Conservation (phyloP, 257 asterid genomes). For the Capsicum baccatum region DNA sequence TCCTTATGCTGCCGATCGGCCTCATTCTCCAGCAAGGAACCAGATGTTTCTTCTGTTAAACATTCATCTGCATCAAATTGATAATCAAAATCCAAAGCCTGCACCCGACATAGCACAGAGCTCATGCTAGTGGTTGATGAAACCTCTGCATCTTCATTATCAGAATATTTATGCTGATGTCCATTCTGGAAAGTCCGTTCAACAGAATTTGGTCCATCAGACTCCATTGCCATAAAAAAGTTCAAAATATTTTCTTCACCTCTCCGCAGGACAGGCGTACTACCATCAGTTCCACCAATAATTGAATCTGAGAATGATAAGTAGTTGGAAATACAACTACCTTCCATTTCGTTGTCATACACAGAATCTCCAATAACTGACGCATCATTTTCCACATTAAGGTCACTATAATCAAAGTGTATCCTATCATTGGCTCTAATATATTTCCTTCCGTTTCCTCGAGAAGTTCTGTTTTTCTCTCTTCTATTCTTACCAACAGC, state of each 20-base stretch:
- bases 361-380: constrained; percentile 55
- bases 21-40: constrained; percentile 45
- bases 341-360: constrained; percentile 46
- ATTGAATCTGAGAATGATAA: constrained; percentile 85
- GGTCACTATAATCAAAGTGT: constrained; percentile 36
- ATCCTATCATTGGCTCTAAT: constrained; percentile 25
- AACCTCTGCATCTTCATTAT: constrained; percentile 76
- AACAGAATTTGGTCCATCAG: constrained; percentile 40
- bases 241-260: constrained; percentile 71
- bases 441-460: constrained; percentile 29
- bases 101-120: constrained; percentile 77
- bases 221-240: constrained; percentile 69
- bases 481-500: constrained; percentile 27
- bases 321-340: constrained; percentile 66
- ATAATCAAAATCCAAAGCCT: constrained; percentile 73
- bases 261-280: constrained; percentile 46
- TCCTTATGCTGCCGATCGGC: constrained; percentile 37
- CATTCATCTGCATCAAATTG: constrained; percentile 58
- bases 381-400: constrained; percentile 45
- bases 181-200: constrained; percentile 41
- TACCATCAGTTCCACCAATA: constrained; percentile 61
- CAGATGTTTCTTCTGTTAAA: constrained; percentile 40
- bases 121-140: constrained; percentile 88
- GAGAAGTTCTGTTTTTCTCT: constrained; percentile 28
- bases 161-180: constrained; percentile 47